A percentile compares a stretch with the other conserved stretches of the same genome.
phyloP scores from a whole-genome alignment of 202 grass and related monocot genomes.

The Cymbopogon flexuosus region DNA sequence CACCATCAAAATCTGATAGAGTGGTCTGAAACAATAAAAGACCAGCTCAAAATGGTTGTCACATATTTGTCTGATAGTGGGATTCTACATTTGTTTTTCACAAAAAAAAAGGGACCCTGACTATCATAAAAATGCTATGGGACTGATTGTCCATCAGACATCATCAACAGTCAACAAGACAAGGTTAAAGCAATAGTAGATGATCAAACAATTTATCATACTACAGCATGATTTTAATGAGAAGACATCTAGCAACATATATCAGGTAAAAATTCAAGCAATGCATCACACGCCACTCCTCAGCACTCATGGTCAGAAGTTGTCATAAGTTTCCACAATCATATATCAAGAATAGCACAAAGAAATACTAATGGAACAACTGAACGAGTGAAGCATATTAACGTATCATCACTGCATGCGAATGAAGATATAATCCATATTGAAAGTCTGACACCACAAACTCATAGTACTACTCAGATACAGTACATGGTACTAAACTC shows the following conservation, averaged over 20 bases:
- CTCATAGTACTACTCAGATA: not conserved
- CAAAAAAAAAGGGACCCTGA: not conserved
- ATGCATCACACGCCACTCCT: not conserved
- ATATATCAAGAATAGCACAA: not conserved
- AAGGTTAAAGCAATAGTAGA: not conserved
- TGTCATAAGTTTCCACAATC: not conserved
- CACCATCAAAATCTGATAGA: not conserved
- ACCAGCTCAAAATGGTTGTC: too few species aligned
- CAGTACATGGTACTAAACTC: constrained; percentile 21
- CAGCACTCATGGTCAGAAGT: not conserved
- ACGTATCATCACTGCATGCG: too few species aligned
- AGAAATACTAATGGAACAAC: not conserved
- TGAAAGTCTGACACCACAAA: constrained; percentile 12
- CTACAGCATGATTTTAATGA: not conserved
- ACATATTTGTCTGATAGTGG: too few species aligned
- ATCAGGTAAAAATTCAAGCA: not conserved
- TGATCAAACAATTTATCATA: not conserved
- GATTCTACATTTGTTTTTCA: not conserved
- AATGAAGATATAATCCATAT: not conserved
- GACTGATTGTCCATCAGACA: not conserved
- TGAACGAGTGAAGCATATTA: not conserved
- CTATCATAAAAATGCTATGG: not conserved
- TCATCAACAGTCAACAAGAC: not conserved
- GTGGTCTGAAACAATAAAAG: not conserved
- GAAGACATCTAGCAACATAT: not conserved